Percentiles rank a stretch among this genome's conserved stretches.
phyloP scores from a whole-genome alignment of 305 asterid species.

The Fraxinus baroniana region DNA sequence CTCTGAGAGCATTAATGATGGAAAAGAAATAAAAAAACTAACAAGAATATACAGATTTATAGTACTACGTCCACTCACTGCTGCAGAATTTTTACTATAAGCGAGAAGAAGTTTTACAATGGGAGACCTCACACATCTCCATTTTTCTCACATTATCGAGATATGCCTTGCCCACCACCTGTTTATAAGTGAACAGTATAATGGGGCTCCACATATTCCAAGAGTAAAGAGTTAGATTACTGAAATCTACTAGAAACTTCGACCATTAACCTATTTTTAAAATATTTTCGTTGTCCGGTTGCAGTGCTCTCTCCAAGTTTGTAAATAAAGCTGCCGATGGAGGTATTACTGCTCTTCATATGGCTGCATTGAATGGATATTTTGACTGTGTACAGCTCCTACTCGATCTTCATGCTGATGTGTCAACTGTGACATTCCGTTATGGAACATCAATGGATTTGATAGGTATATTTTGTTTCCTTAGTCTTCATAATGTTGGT shows the following conservation, averaged over 20 bases:
- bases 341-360: constrained; percentile 96
- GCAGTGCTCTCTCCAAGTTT: constrained; percentile 78
- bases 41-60: neutral
- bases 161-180: neutral
- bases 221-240: neutral
- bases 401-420: constrained; percentile 84
- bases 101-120: neutral
- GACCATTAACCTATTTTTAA: neutral
- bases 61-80: neutral
- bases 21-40: neutral
- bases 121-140: neutral
- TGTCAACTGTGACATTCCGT: constrained; percentile 77
- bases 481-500: neutral
- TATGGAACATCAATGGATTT: constrained; percentile 96
- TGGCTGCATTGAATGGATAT: constrained; percentile 97
- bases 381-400: constrained; percentile 92
- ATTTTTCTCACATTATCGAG: neutral
- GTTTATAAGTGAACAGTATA: neutral
- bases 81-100: neutral
- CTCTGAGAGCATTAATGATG: neutral
- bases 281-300: constrained; percentile 19
- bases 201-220: neutral
- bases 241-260: neutral
- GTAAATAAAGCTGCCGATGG: constrained; percentile 97
- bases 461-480: constrained; percentile 52